Conservation (phyloP, 306 rosid genomes). For the Cicer bijugum region DNA sequence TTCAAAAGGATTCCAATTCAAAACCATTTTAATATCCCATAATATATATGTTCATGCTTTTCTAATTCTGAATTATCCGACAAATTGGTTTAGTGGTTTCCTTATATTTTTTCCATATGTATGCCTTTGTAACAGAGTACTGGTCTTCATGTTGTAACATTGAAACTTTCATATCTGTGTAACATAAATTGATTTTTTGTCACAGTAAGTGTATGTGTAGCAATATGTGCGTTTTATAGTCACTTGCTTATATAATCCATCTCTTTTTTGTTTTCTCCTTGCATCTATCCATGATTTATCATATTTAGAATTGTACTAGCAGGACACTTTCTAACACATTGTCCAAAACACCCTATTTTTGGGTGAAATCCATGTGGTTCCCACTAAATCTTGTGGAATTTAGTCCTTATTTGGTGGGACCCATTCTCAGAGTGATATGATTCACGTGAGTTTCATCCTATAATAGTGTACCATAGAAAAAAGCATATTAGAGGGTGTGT, state of each 20-base stretch:
- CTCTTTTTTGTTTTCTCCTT: conserved; percentile 31
- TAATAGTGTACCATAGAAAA: background rate
- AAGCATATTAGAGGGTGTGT: background rate
- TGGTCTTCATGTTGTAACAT: conserved; percentile 12
- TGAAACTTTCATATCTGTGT: conserved; percentile 1
- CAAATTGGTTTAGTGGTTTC: background rate
- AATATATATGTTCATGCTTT: conserved; percentile 3
- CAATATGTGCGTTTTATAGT: background rate
- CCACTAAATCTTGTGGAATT: background rate
- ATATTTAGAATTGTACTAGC: background rate
- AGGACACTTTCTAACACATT: background rate
- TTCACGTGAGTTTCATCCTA: background rate
- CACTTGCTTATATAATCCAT: conserved; percentile 21
- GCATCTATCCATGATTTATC: background rate
- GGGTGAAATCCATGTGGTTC: background rate
- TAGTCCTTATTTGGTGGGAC: background rate
- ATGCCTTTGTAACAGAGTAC: conserved; percentile 10
- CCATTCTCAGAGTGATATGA: background rate
- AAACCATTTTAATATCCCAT: conserved; percentile 1
- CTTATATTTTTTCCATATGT: conserved; percentile 2
- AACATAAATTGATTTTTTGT: conserved; percentile 10
- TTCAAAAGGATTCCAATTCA: background rate
- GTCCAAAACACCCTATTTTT: background rate
- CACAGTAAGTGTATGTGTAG: conserved; percentile 6
- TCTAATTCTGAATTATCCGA: background rate